Percentiles rank a stretch among this genome's conserved stretches.
phyloP scores from a whole-genome alignment of 176 grass and related monocot species.

The Oryza longistaminata region DNA sequence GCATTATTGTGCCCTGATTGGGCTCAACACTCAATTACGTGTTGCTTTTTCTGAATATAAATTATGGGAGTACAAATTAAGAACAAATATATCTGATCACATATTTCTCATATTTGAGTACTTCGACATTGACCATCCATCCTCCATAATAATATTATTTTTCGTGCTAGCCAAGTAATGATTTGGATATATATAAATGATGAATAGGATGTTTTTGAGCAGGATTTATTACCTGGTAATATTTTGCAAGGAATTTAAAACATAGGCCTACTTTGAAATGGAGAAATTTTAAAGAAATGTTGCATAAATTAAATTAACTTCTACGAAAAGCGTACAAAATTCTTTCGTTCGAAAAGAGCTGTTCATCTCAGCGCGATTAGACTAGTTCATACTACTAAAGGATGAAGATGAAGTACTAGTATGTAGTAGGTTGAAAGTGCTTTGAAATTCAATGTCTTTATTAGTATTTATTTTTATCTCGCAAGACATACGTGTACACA shows the following conservation, averaged over 20 bases:
- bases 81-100: background rate
- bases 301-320: too few relatives aligned
- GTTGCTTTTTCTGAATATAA: background rate
- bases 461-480: background rate
- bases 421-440: background rate
- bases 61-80: background rate
- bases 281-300: too few relatives aligned
- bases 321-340: too few relatives aligned
- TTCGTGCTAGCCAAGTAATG: background rate
- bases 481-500: background rate
- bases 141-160: background rate
- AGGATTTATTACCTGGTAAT: background rate
- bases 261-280: too few relatives aligned
- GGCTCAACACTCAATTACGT: background rate
- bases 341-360: too few relatives aligned
- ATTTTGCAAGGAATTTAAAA: too few relatives aligned
- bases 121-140: background rate
- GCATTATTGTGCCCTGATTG: background rate
- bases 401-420: too few relatives aligned
- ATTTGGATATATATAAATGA: background rate
- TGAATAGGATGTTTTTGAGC: background rate
- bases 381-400: too few relatives aligned
- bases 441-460: background rate
- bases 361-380: too few relatives aligned
- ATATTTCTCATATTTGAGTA: background rate